Conservation (phyloP, 495 filamentous ascomycete species). For the Daldinia concentrica region DNA sequence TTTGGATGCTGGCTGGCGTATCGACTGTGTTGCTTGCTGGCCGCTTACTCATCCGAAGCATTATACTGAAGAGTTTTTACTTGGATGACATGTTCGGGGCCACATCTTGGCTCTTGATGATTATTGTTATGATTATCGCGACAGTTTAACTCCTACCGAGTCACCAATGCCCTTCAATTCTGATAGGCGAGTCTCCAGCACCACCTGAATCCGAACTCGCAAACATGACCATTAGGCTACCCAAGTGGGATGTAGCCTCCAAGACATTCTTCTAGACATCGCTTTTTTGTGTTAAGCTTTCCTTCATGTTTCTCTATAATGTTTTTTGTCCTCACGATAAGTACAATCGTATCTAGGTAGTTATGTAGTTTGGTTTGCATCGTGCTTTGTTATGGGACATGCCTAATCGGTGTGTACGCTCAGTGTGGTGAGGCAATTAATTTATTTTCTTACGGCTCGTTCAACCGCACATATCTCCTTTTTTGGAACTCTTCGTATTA, state of each 20-base stretch:
- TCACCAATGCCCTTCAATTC: slow-evolving; percentile 20
- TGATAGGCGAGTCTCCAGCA: slow-evolving; percentile 26
- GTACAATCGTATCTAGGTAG: slow-evolving; percentile 5
- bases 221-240: slow-evolving; percentile 19
- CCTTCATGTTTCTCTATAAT: slow-evolving; percentile 31
- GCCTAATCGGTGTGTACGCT: slow-evolving; percentile 28
- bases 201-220: slow-evolving; percentile 15
- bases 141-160: slow-evolving; percentile 17
- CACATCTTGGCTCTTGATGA: slow-evolving; percentile 19
- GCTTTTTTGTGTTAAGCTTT: slow-evolving; percentile 26
- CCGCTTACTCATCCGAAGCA: slow-evolving; percentile 19
- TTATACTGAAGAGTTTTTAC: slow-evolving; percentile 23
- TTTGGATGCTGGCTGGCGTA: slow-evolving; percentile 8
- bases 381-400: slow-evolving; percentile 16
- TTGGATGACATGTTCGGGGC: slow-evolving; percentile 21
- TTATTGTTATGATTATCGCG: slow-evolving; percentile 4
- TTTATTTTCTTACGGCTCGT: slow-evolving; percentile 13
- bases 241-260: slow-evolving; percentile 9
- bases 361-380: slow-evolving; percentile 6
- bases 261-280: slow-evolving; percentile 26
- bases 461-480: background rate
- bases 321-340: background rate
- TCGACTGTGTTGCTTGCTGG: slow-evolving; percentile 11
- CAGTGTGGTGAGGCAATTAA: slow-evolving; percentile 21
- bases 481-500: background rate